Conservation (phyloP, 768 basidiomycete genomes). For the Russula brevipes region DNA sequence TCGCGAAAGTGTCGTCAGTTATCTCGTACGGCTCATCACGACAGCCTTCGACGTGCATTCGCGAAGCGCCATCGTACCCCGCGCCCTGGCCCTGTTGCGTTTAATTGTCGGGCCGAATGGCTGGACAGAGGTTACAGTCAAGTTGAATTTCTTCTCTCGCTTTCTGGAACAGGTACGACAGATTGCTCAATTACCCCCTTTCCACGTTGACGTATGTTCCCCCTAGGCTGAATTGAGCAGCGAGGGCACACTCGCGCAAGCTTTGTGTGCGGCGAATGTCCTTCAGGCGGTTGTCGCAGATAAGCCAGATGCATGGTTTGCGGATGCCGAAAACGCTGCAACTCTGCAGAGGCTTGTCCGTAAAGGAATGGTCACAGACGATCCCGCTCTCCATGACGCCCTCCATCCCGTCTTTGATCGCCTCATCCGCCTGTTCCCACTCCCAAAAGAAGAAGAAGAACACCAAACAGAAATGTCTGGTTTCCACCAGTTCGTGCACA, state of each 20-base stretch:
- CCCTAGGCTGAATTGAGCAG: constrained; percentile 65
- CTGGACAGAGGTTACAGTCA: constrained; percentile 89
- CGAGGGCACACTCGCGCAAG: constrained; percentile 60
- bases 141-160: constrained; percentile 83
- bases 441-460: constrained; percentile 74
- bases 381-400: constrained; percentile 72
- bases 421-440: constrained; percentile 68
- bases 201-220: neutral
- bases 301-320: constrained; percentile 81
- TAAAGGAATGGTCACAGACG: constrained; percentile 80
- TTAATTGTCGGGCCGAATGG: constrained; percentile 76
- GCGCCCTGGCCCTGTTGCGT: constrained; percentile 63
- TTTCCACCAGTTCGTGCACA: constrained; percentile 72
- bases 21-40: constrained; percentile 87
- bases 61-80: constrained; percentile 46
- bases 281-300: constrained; percentile 80
- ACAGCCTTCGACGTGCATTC: constrained; percentile 51
- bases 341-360: constrained; percentile 79
- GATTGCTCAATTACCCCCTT: neutral
- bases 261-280: constrained; percentile 80
- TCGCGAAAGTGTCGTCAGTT: constrained; percentile 90
- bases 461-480: constrained; percentile 60
- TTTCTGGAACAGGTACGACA: constrained; percentile 69
- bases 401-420: constrained; percentile 79
- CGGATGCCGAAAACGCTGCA: constrained; percentile 50